Conservation (phyloP, 371 early-diverging fungal species). For the Basidiobolus heterosporus region DNA sequence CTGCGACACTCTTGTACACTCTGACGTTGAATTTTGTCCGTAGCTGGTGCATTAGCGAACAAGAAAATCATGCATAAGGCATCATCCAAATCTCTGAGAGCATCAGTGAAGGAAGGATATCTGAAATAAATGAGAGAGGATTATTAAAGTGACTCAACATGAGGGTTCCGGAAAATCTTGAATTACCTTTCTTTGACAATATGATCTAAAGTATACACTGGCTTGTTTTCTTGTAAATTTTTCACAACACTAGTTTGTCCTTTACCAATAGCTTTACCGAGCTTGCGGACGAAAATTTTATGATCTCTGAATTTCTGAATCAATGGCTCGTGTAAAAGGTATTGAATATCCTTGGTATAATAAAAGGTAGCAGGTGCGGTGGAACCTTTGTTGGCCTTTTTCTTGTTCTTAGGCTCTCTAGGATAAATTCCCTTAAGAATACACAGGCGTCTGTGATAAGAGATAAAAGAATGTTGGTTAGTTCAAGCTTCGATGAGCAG, state of each 20-base stretch:
- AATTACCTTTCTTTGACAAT: constrained; percentile 75
- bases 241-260: constrained; percentile 59
- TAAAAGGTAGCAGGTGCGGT: constrained; percentile 80
- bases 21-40: constrained; percentile 39
- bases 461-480: neutral
- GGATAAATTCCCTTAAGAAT: constrained; percentile 97
- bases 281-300: constrained; percentile 67
- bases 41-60: constrained; percentile 76
- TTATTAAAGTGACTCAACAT: too few species aligned
- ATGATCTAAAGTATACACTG: constrained; percentile 75
- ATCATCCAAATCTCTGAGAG: constrained; percentile 90
- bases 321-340: constrained; percentile 81
- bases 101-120: constrained; percentile 89
- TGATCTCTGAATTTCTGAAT: constrained; percentile 79
- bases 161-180: too few species aligned
- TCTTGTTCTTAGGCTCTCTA: constrained; percentile 83
- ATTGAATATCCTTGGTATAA: constrained; percentile 87
- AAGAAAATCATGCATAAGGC: constrained; percentile 84
- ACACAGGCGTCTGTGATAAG: constrained; percentile 74
- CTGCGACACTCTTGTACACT: constrained; percentile 60
- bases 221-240: constrained; percentile 50
- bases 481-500: neutral
- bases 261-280: constrained; percentile 71
- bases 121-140: constrained; percentile 20
- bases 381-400: constrained; percentile 85